These are phyloP conservation scores for Tetrapisispora iriomotensis DNA, from an alignment of 805 yeast species.

Conservation along the genomic window DNA sequence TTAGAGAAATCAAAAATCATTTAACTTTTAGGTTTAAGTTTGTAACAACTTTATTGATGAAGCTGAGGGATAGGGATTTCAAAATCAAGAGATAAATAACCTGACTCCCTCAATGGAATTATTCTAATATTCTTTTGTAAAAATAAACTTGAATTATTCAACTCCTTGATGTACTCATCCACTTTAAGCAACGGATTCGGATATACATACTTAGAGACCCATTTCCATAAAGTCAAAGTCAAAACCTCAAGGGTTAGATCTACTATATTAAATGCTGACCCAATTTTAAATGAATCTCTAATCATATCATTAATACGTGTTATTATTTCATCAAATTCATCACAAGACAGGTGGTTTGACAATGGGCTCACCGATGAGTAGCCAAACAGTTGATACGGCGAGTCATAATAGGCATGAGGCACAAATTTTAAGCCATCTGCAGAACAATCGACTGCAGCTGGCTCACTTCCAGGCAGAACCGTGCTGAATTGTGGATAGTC, in stretches of 20 bases:
- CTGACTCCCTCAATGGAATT: conserved; percentile 1
- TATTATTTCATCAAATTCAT: conserved; percentile 37
- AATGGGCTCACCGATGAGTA: conserved; percentile 44
- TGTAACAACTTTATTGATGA: not conserved
- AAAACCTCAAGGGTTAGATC: conserved; percentile 32
- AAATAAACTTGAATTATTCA: not conserved
- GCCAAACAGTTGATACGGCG: conserved; percentile 34
- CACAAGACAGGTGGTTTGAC: conserved; percentile 27
- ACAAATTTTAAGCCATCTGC: conserved; percentile 18
- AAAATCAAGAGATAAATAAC: conserved; percentile 3
- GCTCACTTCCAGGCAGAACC: conserved; percentile 49
- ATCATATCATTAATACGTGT: conserved; percentile 35
- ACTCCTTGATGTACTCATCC: not conserved
- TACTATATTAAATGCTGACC: conserved; percentile 31
- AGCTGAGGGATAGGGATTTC: conserved; percentile 2
- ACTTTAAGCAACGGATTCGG: conserved; percentile 1
- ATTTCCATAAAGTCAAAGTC: conserved; percentile 33
- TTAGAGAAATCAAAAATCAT: too few relatives aligned
- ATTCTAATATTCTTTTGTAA: conserved; percentile 1
- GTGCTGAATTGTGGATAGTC: conserved; percentile 47
- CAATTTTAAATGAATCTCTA: conserved; percentile 33
- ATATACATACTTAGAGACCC: conserved; percentile 1
- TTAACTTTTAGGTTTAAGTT: too few relatives aligned
- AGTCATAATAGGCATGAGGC: conserved; percentile 32
- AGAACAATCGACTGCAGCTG: conserved; percentile 42